Conservation (phyloP, 805 yeast species). For the Cyberlindnera mycetangii region DNA sequence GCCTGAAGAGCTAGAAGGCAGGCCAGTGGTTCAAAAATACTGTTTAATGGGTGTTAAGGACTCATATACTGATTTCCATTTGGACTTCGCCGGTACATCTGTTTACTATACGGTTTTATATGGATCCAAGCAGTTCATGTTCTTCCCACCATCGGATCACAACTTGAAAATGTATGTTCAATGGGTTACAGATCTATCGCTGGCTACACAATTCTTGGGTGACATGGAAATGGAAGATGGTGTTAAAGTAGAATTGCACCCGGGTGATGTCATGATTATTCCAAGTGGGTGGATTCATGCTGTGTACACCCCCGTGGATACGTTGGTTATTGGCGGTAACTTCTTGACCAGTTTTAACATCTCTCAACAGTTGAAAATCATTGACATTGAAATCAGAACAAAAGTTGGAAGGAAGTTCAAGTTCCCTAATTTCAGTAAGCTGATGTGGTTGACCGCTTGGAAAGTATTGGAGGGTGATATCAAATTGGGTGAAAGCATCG, state of each 20-base stretch:
- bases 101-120: conserved; percentile 80
- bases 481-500: conserved; percentile 9
- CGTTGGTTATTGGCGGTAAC: conserved; percentile 86
- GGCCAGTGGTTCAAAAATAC: conserved; percentile 70
- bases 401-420: conserved; percentile 73
- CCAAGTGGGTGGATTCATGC: conserved; percentile 96
- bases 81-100: conserved; percentile 90
- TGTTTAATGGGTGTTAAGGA: conserved; percentile 81
- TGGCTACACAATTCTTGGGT: conserved; percentile 63
- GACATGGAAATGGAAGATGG: conserved; percentile 47
- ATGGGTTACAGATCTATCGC: conserved; percentile 72
- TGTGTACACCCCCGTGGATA: conserved; percentile 78
- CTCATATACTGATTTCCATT: conserved; percentile 85
- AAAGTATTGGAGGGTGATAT: conserved; percentile 10
- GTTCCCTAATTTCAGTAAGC: conserved; percentile 71
- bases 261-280: conserved; percentile 75
- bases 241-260: conserved; percentile 46
- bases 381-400: conserved; percentile 60
- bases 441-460: conserved; percentile 62
- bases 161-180: conserved; percentile 60
- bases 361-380: conserved; percentile 53
- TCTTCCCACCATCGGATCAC: conserved; percentile 70
- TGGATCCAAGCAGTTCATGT: conserved; percentile 73
- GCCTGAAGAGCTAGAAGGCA: conserved; percentile 33
- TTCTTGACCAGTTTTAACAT: conserved; percentile 66